phyloP scores from a whole-genome alignment of 176 grass and related monocot species.

The Avena eriantha region DNA sequence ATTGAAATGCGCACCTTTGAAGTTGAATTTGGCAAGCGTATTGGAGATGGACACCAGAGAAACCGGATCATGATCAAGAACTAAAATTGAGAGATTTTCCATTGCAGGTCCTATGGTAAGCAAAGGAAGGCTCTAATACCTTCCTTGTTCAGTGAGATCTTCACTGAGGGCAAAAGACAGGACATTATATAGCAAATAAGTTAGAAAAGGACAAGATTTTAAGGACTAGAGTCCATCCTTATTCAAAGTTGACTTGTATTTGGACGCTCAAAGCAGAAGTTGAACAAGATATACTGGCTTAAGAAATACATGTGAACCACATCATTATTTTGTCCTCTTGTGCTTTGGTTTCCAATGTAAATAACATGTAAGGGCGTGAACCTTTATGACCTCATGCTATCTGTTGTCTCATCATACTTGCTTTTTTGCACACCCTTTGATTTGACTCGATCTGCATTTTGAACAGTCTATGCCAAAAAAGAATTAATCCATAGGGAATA shows the following conservation, averaged over 20 bases:
- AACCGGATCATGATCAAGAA: conserved; percentile 32
- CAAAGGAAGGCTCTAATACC: background rate
- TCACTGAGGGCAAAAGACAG: background rate
- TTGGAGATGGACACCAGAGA: conserved; percentile 4
- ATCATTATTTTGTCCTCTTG: conserved; percentile 24
- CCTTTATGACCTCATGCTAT: background rate
- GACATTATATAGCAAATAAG: conserved; percentile 21
- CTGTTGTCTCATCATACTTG: background rate
- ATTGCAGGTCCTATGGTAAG: conserved; percentile 5
- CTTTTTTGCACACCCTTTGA: conserved; percentile 16
- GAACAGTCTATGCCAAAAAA: background rate
- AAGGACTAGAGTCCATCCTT: background rate
- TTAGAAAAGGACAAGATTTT: conserved; percentile 41
- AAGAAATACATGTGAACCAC: background rate
- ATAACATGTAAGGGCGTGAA: background rate
- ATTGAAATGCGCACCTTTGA: conserved; percentile 33
- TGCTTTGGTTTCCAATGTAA: background rate
- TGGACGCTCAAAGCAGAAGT: background rate
- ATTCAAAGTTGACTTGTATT: conserved; percentile 22
- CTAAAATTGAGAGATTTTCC: conserved; percentile 22
- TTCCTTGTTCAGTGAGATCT: conserved; percentile 3
- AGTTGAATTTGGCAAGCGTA: background rate
- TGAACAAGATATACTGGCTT: conserved; percentile 13
- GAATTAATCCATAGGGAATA: background rate
- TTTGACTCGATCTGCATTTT: background rate